These are phyloP conservation scores for Komagataella ulmi DNA, from an alignment of 805 yeast genomes.

Conservation along the genomic window DNA sequence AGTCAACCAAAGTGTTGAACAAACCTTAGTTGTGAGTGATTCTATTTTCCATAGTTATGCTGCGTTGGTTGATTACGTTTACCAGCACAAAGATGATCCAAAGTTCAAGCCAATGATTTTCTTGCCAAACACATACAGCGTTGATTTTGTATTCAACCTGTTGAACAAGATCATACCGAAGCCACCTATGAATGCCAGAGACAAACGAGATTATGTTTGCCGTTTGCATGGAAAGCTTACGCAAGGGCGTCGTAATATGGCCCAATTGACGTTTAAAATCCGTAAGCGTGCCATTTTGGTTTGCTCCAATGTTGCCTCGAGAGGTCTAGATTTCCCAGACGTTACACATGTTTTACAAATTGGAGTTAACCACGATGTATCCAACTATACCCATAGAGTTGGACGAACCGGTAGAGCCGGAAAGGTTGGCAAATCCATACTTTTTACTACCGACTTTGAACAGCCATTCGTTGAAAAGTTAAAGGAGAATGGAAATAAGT, in stretches of 20 bases:
- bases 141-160: constrained; percentile 38
- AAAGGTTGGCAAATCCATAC: constrained; percentile 53
- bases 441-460: constrained; percentile 47
- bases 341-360: constrained; percentile 79
- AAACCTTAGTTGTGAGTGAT: constrained; percentile 42
- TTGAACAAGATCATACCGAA: constrained; percentile 16
- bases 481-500: constrained; percentile 38
- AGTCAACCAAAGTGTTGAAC: constrained; percentile 66
- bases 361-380: constrained; percentile 58
- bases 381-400: constrained; percentile 84
- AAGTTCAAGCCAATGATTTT: constrained; percentile 72
- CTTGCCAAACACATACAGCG: constrained; percentile 63
- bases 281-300: constrained; percentile 45
- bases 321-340: constrained; percentile 92
- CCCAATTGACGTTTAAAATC: constrained; percentile 18
- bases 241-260: constrained; percentile 42
- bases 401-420: constrained; percentile 97
- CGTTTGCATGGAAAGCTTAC: constrained; percentile 63
- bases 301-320: constrained; percentile 88
- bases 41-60: constrained; percentile 44
- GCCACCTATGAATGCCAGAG: constrained; percentile 5
- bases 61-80: constrained; percentile 40
- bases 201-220: constrained; percentile 6
- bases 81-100: constrained; percentile 16
- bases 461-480: constrained; percentile 37